phyloP scores from a whole-genome alignment of 164 flowering plant species.

The Tetracentron sinense region DNA sequence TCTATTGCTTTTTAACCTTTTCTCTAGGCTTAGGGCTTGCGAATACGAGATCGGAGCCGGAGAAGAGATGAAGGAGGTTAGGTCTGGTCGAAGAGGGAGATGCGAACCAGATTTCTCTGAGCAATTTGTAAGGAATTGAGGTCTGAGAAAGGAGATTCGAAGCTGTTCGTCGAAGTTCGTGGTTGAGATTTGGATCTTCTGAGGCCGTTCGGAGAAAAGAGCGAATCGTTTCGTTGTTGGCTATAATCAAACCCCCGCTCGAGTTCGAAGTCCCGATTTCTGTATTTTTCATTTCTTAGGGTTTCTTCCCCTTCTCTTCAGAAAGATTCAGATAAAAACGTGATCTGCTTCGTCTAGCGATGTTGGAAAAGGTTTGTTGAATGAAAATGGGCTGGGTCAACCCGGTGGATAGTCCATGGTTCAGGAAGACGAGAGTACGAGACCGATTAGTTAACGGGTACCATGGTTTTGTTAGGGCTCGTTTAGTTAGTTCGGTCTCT shows the following conservation, averaged over 20 bases:
- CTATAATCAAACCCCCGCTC: conserved; percentile 25
- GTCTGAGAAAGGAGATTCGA: conserved; percentile 33
- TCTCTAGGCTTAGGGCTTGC: conserved; percentile 77
- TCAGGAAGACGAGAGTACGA: no score
- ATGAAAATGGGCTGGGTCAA: no score
- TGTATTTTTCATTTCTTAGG: not conserved
- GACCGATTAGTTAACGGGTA: no score
- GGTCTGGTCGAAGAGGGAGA: conserved; percentile 43
- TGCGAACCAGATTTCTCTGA: conserved; percentile 52
- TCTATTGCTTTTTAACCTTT: conserved; percentile 42
- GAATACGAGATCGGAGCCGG: conserved; percentile 56
- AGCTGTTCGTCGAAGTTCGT: conserved; percentile 43
- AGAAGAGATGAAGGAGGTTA: conserved; percentile 36
- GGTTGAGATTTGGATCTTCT: conserved; percentile 30
- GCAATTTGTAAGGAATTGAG: conserved; percentile 45
- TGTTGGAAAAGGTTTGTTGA: no score
- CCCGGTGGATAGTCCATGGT: no score
- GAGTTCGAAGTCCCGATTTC: not conserved
- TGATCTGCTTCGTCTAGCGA: no score
- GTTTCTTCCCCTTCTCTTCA: no score
- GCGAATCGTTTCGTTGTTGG: conserved; percentile 46
- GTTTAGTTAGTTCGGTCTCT: no score
- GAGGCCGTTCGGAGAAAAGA: conserved; percentile 48
- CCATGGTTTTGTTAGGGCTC: no score
- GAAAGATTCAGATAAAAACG: no score